Base-by-base conservation (phyloP, 1,284 basidiomycete genomes). In the Quambalaria eucalypti region DNA sequence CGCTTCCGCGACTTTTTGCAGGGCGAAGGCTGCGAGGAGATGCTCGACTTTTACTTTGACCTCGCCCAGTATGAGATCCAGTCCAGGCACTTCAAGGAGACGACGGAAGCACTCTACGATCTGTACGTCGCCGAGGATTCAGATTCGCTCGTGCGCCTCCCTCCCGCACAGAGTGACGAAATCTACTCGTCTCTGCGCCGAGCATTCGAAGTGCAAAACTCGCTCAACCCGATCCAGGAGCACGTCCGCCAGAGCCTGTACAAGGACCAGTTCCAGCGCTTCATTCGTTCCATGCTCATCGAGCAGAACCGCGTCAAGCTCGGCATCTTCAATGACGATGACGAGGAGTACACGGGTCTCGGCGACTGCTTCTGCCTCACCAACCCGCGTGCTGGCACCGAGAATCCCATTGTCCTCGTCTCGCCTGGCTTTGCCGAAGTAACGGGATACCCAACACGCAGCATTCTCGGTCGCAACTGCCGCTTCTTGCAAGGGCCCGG, bases 371-470 rank as follows among this genome's bases (percentile, higher is more conserved):
- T 61, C 47, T 69, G 63, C 47, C 28, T 64, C 28, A 59, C 54
- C 30, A 66, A 53, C 48, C 36, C 42, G 16, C 42, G 55, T 21
- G n/a, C 49, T 56, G 28, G 48, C 40, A n/a, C 21, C 25, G 71
- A 73, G 42, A 59, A 73, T 51, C 70, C 71, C 0, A 71, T 73
- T 52, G 65, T 70, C 2, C 59, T 66, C 33, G 61, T 62, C n/a
- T 60, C 55, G 42, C 50, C 60, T 1, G 64, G 68, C 0, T 73
- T 73, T 53, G 48, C 56, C 2, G 23, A 40, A 2, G 33, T 73
- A 3, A 73, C 71, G 8, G 71, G 69, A 0, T 71, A 73, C 54
- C 48, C 55, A 0, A 39, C 46, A 3, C 21, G 59, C 2, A 56
- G 44, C 4, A 65, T 73, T 40, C 53, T 73, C 16, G 69, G 67